Evolutionary conservation across 495 filamentous ascomycete species (phyloP).

Genomic region (Hypoxylon fragiforme): DNA sequence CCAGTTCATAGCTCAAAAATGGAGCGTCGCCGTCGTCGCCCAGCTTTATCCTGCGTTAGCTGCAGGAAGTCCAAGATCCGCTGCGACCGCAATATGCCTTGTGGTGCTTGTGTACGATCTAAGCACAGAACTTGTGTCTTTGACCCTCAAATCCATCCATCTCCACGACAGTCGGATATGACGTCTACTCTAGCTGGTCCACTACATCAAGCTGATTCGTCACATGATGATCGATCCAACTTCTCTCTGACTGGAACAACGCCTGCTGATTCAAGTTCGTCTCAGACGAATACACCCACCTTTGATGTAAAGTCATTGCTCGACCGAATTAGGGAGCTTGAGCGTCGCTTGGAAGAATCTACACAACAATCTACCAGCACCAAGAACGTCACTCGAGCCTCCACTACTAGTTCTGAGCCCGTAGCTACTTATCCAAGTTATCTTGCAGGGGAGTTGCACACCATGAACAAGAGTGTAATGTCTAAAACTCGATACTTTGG

Average conservation of each 20-base stretch:
- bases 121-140: slow-evolving; percentile 53
- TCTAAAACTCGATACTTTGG: slow-evolving; percentile 56
- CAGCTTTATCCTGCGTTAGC: slow-evolving; percentile 54
- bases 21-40: slow-evolving; percentile 44
- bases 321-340: slow-evolving; percentile 30
- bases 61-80: slow-evolving; percentile 60
- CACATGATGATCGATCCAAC: slow-evolving; percentile 17
- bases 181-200: neutral
- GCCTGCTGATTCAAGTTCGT: slow-evolving; percentile 15
- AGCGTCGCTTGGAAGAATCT: slow-evolving; percentile 32
- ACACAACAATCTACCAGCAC: neutral
- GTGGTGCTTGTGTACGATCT: slow-evolving; percentile 53
- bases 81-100: slow-evolving; percentile 57
- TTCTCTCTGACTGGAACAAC: slow-evolving; percentile 22
- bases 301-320: slow-evolving; percentile 27
- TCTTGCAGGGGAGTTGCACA: slow-evolving; percentile 18
- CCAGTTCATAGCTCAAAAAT: slow-evolving; percentile 1
- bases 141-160: slow-evolving; percentile 12
- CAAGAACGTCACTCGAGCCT: slow-evolving; percentile 1
- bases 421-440: slow-evolving; percentile 27
- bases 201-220: slow-evolving; percentile 8
- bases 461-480: slow-evolving; percentile 30
- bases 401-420: slow-evolving; percentile 1
- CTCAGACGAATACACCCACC: slow-evolving; percentile 7
- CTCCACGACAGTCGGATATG: slow-evolving; percentile 4